Conservation (phyloP, 148 eudicot species). For the Hydrangea macrophylla region DNA sequence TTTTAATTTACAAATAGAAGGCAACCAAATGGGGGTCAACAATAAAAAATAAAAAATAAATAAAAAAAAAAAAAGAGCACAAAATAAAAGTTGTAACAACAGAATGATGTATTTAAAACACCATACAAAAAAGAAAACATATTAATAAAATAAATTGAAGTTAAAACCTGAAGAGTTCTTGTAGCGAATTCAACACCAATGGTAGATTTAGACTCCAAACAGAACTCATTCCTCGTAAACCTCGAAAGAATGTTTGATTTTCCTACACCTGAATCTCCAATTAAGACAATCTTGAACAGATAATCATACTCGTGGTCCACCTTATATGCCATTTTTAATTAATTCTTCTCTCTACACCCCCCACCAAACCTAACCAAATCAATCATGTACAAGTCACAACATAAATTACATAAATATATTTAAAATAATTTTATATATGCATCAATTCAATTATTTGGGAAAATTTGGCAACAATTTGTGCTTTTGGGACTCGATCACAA, state of each 20-base stretch:
- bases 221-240: constrained; percentile 72
- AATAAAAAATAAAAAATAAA: too few species aligned
- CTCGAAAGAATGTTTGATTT: constrained; percentile 77
- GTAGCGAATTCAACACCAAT: constrained; percentile 83
- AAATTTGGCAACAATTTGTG: too few species aligned
- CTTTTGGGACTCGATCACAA: constrained; percentile 2
- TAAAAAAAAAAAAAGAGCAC: too few species aligned
- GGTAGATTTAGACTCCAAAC: constrained; percentile 77
- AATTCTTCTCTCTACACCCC: constrained; percentile 14
- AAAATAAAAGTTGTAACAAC: too few species aligned
- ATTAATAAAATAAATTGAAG: background rate
- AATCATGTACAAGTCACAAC: too few species aligned
- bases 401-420: too few species aligned
- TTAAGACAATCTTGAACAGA: constrained; percentile 70
- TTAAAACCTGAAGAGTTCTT: constrained; percentile 66
- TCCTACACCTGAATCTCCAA: constrained; percentile 79
- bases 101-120: too few species aligned
- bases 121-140: background rate
- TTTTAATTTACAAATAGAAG: background rate
- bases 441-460: too few species aligned
- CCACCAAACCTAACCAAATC: constrained; percentile 17
- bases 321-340: constrained; percentile 72
- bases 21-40: background rate
- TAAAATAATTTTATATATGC: too few species aligned
- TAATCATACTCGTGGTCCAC: constrained; percentile 78